Percentiles rank a stretch among this genome's conserved stretches.
Conservation (phyloP, 768 basidiomycete genomes). For the Cystobasidium onofrii region DNA sequence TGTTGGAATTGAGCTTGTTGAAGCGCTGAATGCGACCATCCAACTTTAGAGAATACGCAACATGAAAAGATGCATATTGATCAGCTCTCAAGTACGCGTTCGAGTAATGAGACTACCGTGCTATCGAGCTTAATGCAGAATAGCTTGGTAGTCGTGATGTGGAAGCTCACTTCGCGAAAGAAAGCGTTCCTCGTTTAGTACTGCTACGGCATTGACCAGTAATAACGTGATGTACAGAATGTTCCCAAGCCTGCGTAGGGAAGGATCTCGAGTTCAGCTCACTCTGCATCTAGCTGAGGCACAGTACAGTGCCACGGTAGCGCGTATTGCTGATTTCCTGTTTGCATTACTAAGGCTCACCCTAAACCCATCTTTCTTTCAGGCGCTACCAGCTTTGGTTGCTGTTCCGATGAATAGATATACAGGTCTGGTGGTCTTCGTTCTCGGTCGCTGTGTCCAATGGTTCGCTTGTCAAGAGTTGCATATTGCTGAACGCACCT, state of each 20-base stretch:
- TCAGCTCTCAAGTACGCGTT: too few species aligned
- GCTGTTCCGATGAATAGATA: too few species aligned
- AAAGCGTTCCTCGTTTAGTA: conserved; percentile 93
- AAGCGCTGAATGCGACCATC: conserved; percentile 7
- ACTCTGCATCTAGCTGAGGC: too few species aligned
- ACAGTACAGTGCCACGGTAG: too few species aligned
- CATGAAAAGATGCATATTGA: not conserved
- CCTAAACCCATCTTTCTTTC: not conserved
- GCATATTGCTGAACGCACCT: not conserved
- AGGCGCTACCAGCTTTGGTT: not conserved
- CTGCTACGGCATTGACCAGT: conserved; percentile 85
- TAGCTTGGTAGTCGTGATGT: not conserved
- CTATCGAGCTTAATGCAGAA: too few species aligned
- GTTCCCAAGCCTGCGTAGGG: conserved; percentile 39
- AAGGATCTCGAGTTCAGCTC: too few species aligned
- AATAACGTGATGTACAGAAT: conserved; percentile 79
- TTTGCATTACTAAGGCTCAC: too few species aligned
- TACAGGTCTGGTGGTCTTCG: not conserved
- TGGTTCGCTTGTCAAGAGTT: not conserved
- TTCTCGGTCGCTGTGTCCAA: not conserved
- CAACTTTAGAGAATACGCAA: not conserved
- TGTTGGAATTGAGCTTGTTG: conserved; percentile 33
- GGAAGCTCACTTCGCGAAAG: conserved; percentile 51
- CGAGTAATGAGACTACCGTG: too few species aligned
- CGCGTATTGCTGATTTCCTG: too few species aligned